Evolutionary conservation across 2,329 filamentous ascomycete species (phyloP).

Genomic region (Tolypocladium album): DNA sequence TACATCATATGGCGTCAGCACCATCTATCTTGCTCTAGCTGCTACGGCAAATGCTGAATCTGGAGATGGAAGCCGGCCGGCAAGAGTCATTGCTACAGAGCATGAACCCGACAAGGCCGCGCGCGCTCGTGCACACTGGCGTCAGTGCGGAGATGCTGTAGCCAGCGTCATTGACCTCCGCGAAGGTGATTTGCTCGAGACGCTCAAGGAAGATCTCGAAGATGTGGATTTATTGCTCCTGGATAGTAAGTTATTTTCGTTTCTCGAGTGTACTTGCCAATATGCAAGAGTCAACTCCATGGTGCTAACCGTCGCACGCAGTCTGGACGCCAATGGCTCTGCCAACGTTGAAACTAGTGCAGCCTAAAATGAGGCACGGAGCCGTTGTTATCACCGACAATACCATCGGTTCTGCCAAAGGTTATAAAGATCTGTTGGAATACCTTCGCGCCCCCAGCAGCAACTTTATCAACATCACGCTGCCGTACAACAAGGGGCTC

Average conservation of each 20-base stretch:
- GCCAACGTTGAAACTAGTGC: slow-evolving; percentile 37
- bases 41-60: slow-evolving; percentile 38
- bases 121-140: slow-evolving; percentile 43
- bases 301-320: slow-evolving; percentile 12
- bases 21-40: slow-evolving; percentile 51
- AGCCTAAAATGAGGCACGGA: slow-evolving; percentile 33
- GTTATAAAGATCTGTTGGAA: slow-evolving; percentile 36
- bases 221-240: slow-evolving; percentile 47
- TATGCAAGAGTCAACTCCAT: not conserved
- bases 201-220: slow-evolving; percentile 26
- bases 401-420: slow-evolving; percentile 22
- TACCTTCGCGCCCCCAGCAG: slow-evolving; percentile 34
- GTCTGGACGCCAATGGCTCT: slow-evolving; percentile 47
- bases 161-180: slow-evolving; percentile 42
- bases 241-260: slow-evolving; percentile 39
- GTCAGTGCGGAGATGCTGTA: slow-evolving; percentile 36
- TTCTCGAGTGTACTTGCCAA: no score
- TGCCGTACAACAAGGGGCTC: slow-evolving; percentile 19
- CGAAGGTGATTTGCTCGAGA: slow-evolving; percentile 47
- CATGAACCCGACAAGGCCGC: slow-evolving; percentile 43
- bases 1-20: slow-evolving; percentile 51
- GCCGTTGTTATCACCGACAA: slow-evolving; percentile 42
- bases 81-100: slow-evolving; percentile 46
- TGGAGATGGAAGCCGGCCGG: slow-evolving; percentile 9
- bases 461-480: slow-evolving; percentile 32